Evolutionary conservation across 2,329 filamentous ascomycete genomes (phyloP).

Genomic region (Allantophomopsis cytisporea): DNA sequence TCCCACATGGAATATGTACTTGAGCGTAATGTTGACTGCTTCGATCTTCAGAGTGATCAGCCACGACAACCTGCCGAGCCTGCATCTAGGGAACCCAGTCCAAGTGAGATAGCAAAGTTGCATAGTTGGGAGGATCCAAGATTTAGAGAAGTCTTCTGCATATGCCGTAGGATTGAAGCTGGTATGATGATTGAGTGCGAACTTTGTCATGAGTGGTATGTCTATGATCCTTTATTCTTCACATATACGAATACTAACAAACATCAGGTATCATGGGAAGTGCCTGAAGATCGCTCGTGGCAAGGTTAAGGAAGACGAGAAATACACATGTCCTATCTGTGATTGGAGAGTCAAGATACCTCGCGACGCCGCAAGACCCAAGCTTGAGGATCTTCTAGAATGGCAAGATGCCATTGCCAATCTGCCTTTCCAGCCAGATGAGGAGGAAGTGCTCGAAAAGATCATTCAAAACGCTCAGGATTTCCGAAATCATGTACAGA

Average conservation of each 20-base stretch:
- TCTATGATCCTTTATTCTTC: constrained; percentile 6
- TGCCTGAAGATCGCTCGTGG: constrained; percentile 95
- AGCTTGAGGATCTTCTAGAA: constrained; percentile 73
- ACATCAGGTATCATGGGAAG: constrained; percentile 81
- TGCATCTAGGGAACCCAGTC: constrained; percentile 68
- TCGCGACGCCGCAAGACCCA: constrained; percentile 86
- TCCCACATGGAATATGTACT: constrained; percentile 89
- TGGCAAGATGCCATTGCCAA: constrained; percentile 73
- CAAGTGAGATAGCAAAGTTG: constrained; percentile 31
- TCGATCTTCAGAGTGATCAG: constrained; percentile 73
- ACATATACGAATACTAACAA: not conserved
- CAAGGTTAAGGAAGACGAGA: constrained; percentile 96
- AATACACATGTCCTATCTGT: constrained; percentile 96
- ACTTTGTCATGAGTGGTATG: constrained; percentile 91
- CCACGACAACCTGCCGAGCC: constrained; percentile 86
- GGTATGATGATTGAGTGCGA: constrained; percentile 99
- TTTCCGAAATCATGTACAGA: constrained; percentile 72
- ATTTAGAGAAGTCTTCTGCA: constrained; percentile 80
- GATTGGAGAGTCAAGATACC: constrained; percentile 96
- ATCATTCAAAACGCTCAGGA: constrained; percentile 76
- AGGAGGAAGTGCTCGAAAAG: constrained; percentile 72
- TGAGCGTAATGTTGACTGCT: constrained; percentile 80
- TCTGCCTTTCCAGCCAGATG: constrained; percentile 90
- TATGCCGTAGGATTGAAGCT: constrained; percentile 83
- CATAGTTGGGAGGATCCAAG: constrained; percentile 47